phyloP scores from a whole-genome alignment of 768 basidiomycete species.

The Termitomyces sp. region DNA sequence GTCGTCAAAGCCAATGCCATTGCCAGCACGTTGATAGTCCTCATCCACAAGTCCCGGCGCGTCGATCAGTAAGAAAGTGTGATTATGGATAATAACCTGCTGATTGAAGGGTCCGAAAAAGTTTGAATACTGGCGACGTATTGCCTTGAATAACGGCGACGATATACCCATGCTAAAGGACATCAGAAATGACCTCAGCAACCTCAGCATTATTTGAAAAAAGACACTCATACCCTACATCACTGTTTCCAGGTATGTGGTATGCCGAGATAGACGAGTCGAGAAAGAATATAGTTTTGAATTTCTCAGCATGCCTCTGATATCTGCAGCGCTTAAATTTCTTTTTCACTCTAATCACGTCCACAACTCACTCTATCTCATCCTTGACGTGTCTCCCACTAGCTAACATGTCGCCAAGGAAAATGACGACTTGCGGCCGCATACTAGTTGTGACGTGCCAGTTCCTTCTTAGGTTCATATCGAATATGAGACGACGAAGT shows the following conservation, averaged over 20 bases:
- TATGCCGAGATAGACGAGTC: slow-evolving; percentile 36
- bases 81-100: slow-evolving; percentile 56
- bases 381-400: slow-evolving; percentile 49
- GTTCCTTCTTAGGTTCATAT: slow-evolving; percentile 60
- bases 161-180: slow-evolving; percentile 49
- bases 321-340: slow-evolving; percentile 40
- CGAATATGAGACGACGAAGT: slow-evolving; percentile 40
- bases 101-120: slow-evolving; percentile 70
- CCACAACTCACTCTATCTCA: slow-evolving; percentile 34
- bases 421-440: slow-evolving; percentile 61
- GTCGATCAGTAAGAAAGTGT: slow-evolving; percentile 68
- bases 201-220: background rate
- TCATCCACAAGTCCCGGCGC: slow-evolving; percentile 81
- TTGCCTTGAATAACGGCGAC: slow-evolving; percentile 42
- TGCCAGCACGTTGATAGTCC: slow-evolving; percentile 61
- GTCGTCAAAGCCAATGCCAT: slow-evolving; percentile 40
- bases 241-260: slow-evolving; percentile 79
- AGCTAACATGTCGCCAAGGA: slow-evolving; percentile 74
- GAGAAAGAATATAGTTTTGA: slow-evolving; percentile 54
- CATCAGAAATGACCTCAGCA: background rate
- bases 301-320: slow-evolving; percentile 49
- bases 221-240: slow-evolving; percentile 49
- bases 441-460: slow-evolving; percentile 61
- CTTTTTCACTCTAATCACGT: background rate
- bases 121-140: slow-evolving; percentile 51